Evolutionary conservation across 352 stramenopile genomes (phyloP), one percentile per base, ranked within the genome.

Genomic region (Phytophthora vignae): DNA sequence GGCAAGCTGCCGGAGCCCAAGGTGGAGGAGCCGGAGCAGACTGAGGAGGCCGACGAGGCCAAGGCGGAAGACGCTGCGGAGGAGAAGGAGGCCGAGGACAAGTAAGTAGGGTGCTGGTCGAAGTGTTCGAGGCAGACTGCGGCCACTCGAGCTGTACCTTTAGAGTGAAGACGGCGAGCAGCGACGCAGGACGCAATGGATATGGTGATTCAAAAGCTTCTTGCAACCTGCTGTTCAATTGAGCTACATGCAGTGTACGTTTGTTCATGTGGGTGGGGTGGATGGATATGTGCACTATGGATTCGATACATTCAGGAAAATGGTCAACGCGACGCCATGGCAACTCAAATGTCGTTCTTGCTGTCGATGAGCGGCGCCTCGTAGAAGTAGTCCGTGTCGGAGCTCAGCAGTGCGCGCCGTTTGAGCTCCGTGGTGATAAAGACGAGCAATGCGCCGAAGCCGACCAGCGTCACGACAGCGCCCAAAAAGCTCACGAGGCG

Each of bases 401-500:
- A 69, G 44, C 65, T 74, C 40, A 74, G 65, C 46, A 87, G 58
- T 17, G 64, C 62, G 31, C 79, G 79, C 33, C 81, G 79, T 14
- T 71, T 58, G 4, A 85, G 29, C 59, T 88, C 79, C 5, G 67
- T 75, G 1, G 74, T 72, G 10, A 75, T 75, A 60, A 85, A 88
- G 15, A 67, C 73, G 15, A 86, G 61, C 60, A 87, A 59, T 5
- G 81, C 76, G 25, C 71, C 72, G 17, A 90, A 88, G 62, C 73
- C 77, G n/a, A 77, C 76, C 65, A 94, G 87, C 64, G 65, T 92
- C 44, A 81, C 81, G 22, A 95, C 60, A 10, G 83, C 85, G 2
- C 83, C 80, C n/a, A 95, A 55, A 71, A 94, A 93, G 57, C 79
- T 91, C 53, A 80, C 63, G 4, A 85, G 65, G 21, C 86, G 85